Conservation (phyloP, 306 rosid species). For the Malus orientalis region DNA sequence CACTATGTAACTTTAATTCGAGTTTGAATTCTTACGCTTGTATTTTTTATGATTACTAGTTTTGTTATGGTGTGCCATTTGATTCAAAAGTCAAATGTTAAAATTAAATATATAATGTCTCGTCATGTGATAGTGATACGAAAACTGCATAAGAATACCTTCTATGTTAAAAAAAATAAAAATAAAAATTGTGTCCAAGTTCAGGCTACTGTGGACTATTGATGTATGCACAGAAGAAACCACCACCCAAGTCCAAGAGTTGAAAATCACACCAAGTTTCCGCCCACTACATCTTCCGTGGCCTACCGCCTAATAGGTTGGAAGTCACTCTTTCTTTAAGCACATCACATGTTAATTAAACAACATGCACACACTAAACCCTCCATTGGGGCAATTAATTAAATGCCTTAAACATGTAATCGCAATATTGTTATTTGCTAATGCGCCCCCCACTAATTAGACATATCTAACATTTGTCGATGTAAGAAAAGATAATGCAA, state of each 20-base stretch:
- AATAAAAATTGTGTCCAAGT: not conserved
- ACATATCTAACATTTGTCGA: not conserved
- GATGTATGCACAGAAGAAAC: not conserved
- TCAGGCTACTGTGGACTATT: not conserved
- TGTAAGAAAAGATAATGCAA: not conserved
- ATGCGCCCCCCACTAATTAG: not conserved
- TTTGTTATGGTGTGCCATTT: too few relatives aligned
- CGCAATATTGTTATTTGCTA: not conserved
- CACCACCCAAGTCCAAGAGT: not conserved
- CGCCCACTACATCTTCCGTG: not conserved
- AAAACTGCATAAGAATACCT: too few relatives aligned
- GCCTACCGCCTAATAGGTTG: not conserved
- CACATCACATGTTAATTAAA: not conserved
- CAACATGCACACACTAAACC: not conserved
- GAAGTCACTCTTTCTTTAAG: not conserved
- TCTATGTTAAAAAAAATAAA: too few relatives aligned
- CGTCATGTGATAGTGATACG: too few relatives aligned
- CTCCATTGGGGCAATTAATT: not conserved
- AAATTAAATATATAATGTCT: too few relatives aligned
- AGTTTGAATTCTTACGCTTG: fast-evolving
- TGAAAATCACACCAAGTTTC: not conserved
- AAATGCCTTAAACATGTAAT: not conserved
- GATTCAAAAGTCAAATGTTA: too few relatives aligned
- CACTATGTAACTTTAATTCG: too few relatives aligned
- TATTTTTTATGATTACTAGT: too few relatives aligned